Base-by-base conservation (phyloP, 192 early-diverging fungal genomes). In the Coemansia sp. region DNA sequence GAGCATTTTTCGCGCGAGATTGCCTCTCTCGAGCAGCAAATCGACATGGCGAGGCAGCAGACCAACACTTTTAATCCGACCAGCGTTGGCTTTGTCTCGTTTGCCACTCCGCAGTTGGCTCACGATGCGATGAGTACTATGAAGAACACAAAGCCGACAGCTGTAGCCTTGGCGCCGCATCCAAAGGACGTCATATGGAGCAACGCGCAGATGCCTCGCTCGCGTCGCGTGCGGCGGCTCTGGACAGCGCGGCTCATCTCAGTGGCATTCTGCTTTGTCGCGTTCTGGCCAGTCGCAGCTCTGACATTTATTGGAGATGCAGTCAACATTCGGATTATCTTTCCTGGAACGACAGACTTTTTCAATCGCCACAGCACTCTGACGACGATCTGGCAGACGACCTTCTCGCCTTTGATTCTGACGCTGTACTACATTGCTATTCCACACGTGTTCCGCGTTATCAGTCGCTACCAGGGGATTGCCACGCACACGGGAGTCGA, bases 111-210 rank as follows among this genome's bases (percentile, higher is more conserved):
- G 66, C 75, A 68, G 44, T 64, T 71, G 65, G 85, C 85, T 20
- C 85, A 87, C 58, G 63, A 70, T 15, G 81, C 82, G 3, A 61
- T 75, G 73, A 71, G 79, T 8, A 38, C 76, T 22, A 61, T 87
- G 68, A 69, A 69, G 55, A 33, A 27, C 16, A 49, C 73, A 38
- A 49, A 53, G 40, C 80, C 84, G 12, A 36, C 65, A 15, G n/a
- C 65, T 11, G 76, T 53, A 0, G 55, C 53, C 31, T 68, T 90
- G 46, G 87, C 92, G 15, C 92, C 91, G n/a, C 84, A 85, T 20
- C 91, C 92, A 52, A 89, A 89, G 49, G 91, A 93, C 66, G 87
- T 93, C 36, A 88, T 93, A 66, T 93, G 92, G 92, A 83, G 71
- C 57, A 93, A 93, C 66, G 84, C 88, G 39, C 73, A 87, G 52